Conservation (phyloP, 257 asterid species). For the Ehretia macrophylla region DNA sequence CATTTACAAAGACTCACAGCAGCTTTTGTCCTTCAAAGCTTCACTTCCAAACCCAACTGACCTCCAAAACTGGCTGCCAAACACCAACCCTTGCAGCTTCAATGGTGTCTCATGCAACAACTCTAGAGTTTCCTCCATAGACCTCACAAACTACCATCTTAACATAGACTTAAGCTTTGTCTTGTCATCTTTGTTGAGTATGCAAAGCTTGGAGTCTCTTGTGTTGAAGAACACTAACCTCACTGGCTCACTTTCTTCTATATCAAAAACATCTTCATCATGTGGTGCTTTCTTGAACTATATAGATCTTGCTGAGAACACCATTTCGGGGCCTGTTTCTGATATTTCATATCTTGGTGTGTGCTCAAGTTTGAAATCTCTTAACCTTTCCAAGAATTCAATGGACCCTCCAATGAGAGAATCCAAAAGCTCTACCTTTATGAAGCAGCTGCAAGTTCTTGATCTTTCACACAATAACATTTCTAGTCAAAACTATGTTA, state of each 20-base stretch:
- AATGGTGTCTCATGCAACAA: slow-evolving; percentile 55
- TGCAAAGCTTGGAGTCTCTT: slow-evolving; percentile 55
- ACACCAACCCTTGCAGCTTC: slow-evolving; percentile 57
- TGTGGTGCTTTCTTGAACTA: slow-evolving; percentile 34
- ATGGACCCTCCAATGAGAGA: slow-evolving; percentile 44
- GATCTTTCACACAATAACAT: slow-evolving; percentile 84
- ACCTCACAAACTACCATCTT: slow-evolving; percentile 49
- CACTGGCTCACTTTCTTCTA: slow-evolving; percentile 49
- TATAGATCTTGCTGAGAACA: slow-evolving; percentile 77
- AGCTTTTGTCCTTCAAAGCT: slow-evolving; percentile 67
- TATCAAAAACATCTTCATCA: slow-evolving; percentile 22
- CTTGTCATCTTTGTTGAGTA: slow-evolving; percentile 37
- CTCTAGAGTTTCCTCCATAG: slow-evolving; percentile 53
- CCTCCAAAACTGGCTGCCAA: slow-evolving; percentile 55
- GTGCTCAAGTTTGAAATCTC: slow-evolving; percentile 49
- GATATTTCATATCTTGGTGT: slow-evolving; percentile 46
- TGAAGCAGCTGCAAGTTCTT: slow-evolving; percentile 33
- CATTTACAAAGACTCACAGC: slow-evolving; percentile 36
- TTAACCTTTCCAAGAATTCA: slow-evolving; percentile 66
- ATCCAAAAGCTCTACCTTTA: slow-evolving; percentile 10
- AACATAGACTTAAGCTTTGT: slow-evolving; percentile 45
- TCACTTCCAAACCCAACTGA: slow-evolving; percentile 41
- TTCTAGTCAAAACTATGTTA: slow-evolving; percentile 42
- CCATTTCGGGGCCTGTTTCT: slow-evolving; percentile 58
- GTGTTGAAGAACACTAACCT: slow-evolving; percentile 51